phyloP scores from a whole-genome alignment of 495 filamentous ascomycete species.

The Sordaria brevicollis region DNA sequence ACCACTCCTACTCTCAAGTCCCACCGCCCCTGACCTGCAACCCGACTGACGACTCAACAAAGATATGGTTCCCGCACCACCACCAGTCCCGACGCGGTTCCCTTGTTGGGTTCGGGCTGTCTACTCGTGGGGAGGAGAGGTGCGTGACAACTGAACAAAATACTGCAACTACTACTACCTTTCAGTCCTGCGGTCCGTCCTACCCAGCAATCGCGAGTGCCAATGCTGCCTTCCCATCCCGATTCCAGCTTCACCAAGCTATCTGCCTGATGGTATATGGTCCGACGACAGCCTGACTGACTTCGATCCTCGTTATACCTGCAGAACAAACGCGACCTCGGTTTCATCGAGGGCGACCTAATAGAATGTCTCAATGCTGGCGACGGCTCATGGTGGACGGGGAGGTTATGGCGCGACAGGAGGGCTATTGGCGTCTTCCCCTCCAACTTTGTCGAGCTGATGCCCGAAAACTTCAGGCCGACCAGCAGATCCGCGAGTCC shows the following conservation, averaged over 20 bases:
- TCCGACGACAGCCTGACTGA: not conserved
- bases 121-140: conserved; percentile 96
- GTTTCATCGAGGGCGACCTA: conserved; percentile 93
- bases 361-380: conserved; percentile 98
- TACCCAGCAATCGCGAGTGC: not conserved
- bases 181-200: not conserved
- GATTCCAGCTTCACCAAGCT: not conserved
- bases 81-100: conserved; percentile 68
- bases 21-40: not conserved
- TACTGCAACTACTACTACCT: not conserved
- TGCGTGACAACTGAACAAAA: conserved; percentile 23
- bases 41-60: not conserved
- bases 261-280: too few species aligned
- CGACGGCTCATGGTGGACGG: conserved; percentile 98
- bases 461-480: conserved; percentile 75
- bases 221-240: not conserved
- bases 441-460: conserved; percentile 90
- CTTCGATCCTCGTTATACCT: not conserved
- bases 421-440: conserved; percentile 86
- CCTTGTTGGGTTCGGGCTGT: conserved; percentile 94
- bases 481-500: conserved; percentile 69
- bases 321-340: conserved; percentile 80
- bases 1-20: too few species aligned
- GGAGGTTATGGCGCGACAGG: conserved; percentile 74
- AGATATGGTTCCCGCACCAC: conserved; percentile 44